Evolutionary conservation across 1,284 basidiomycete genomes (phyloP).

Genomic region (Rhodotorula mucilaginosa): DNA sequence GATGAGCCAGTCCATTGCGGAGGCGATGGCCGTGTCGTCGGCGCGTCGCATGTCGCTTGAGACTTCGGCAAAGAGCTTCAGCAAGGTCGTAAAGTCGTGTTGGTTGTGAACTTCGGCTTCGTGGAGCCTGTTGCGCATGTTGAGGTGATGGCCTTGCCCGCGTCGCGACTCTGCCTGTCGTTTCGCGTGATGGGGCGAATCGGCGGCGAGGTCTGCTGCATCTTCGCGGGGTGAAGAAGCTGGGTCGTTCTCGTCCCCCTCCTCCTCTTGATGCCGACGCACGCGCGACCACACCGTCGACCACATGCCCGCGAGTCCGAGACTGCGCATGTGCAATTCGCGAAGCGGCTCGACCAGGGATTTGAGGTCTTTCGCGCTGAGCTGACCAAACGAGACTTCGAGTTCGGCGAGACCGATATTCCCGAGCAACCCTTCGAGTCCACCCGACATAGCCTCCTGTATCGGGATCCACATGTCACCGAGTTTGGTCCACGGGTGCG

Average conservation of each 20-base stretch:
- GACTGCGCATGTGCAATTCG: constrained; percentile 44
- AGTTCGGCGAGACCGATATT: constrained; percentile 49
- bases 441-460: constrained; percentile 40
- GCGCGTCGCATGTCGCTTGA: constrained; percentile 18
- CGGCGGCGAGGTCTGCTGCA: not conserved
- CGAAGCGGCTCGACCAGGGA: constrained; percentile 46
- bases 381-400: constrained; percentile 52
- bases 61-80: constrained; percentile 27
- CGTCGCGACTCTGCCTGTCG: not conserved
- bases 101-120: constrained; percentile 25
- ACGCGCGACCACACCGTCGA: constrained; percentile 13
- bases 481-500: constrained; percentile 43
- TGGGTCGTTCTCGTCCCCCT: not conserved
- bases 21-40: constrained; percentile 20
- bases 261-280: not conserved
- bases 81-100: constrained; percentile 31
- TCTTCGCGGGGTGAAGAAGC: not conserved
- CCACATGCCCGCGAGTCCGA: constrained; percentile 23
- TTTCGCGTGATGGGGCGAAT: not conserved
- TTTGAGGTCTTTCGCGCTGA: constrained; percentile 50
- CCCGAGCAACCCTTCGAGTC: constrained; percentile 43
- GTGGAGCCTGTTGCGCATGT: constrained; percentile 11
- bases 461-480: constrained; percentile 36
- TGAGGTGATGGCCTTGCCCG: not conserved
- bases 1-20: constrained; percentile 33